phyloP scores from a whole-genome alignment of 1,284 basidiomycete species.

The Ustilago shanxiensis region DNA sequence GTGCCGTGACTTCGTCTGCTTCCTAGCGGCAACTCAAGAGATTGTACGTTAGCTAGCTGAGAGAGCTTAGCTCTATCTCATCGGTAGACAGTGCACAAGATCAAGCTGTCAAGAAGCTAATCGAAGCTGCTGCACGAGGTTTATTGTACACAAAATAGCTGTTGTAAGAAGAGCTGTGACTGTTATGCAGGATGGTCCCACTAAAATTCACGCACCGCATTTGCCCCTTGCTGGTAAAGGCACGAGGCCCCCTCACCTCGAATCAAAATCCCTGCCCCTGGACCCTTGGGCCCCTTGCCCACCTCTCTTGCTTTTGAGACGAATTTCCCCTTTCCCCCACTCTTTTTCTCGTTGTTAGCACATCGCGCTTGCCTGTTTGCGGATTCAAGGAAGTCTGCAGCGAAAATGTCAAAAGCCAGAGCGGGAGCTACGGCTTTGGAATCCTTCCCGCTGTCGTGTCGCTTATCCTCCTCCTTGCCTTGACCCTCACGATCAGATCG shows the following conservation, averaged over 20 bases:
- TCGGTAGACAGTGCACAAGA: background rate
- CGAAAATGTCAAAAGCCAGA: background rate
- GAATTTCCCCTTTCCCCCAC: conserved; percentile 12
- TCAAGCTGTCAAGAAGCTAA: conserved; percentile 1
- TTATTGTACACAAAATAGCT: no score
- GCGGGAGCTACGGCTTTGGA: background rate
- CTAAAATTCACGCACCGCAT: conserved; percentile 16
- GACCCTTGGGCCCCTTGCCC: conserved; percentile 10
- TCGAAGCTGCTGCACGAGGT: background rate
- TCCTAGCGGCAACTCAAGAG: background rate
- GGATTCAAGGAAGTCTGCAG: background rate
- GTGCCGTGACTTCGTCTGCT: background rate
- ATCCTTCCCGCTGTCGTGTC: background rate
- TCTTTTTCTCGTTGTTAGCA: background rate
- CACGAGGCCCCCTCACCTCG: background rate
- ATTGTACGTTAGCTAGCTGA: no score
- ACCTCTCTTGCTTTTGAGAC: background rate
- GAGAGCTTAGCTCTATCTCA: no score
- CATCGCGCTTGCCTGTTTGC: background rate
- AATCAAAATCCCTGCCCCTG: background rate
- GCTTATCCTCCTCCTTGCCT: background rate
- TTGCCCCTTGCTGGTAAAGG: conserved; percentile 6
- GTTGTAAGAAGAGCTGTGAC: no score
- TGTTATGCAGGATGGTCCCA: background rate
- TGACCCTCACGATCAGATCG: background rate